Base-by-base conservation (phyloP, 305 asterid genomes). In the Striga hermonthica region DNA sequence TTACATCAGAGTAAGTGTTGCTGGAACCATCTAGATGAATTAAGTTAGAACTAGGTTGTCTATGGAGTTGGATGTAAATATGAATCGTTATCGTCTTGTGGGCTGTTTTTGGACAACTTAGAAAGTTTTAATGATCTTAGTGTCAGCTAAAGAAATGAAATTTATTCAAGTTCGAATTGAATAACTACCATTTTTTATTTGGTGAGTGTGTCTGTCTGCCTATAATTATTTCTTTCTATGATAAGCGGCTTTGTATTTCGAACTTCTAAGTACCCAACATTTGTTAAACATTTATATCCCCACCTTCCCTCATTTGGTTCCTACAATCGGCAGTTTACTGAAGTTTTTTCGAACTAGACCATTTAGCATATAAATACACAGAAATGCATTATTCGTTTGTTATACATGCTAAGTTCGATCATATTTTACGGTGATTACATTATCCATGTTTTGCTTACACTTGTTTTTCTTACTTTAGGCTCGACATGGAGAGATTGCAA, bases 401-500 rank as follows among this genome's bases (percentile, higher is more conserved):
- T 64, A n/a, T 4, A 9, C n/a, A 2, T 10, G 13, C 7, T 55
- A 7, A 7, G 40, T 22, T n/a, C 14, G 3, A 4, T 43, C 50
- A 62, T 7, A 64, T 45, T 62, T 64, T 74, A 3, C 68, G 47
- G 61, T 41, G 52, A 8, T 61, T 60, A 35, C 38, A 16, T 38
- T 45, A 47, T 67, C 0, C 7, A 12, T 64, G 40, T 49, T 58
- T 68, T 74, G 11, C 76, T 71, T 70, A 44, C 59, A 54, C 50
- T 49, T 40, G 74, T 75, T 7, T 47, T n/a, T 65, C 48, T 52
- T 12, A 73, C 60, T 70, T 70, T 77, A 91, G 98, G 86, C 86
- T 60, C 84, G 72, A 68, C 91, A 83, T 80, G 97, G 98, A 75
- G 91, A 92, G 75, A 73, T 87, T 64, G 73, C 95, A 9, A 69